These are phyloP conservation scores for Phaseolus coccineus DNA, from an alignment of 331 rosid species.

Conservation along the genomic window DNA sequence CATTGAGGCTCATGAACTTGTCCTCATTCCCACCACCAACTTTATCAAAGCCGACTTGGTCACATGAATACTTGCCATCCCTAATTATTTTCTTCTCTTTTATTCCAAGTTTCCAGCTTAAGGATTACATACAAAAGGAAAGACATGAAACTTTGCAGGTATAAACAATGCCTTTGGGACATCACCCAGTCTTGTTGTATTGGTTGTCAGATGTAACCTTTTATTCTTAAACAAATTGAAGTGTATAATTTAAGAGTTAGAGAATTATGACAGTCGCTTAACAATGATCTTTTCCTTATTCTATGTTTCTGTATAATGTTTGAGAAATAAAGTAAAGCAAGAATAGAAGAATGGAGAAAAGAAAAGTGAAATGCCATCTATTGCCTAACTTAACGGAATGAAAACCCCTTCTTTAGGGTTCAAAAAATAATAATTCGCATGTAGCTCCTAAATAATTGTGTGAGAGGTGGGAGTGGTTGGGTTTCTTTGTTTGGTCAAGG, in stretches of 20 bases:
- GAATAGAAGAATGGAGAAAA: conserved; percentile 12
- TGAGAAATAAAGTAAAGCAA: not conserved
- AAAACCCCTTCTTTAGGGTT: conserved; percentile 24
- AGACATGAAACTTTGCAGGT: conserved; percentile 11
- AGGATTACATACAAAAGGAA: conserved; percentile 26
- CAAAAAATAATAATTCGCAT: not conserved
- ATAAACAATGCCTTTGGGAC: conserved; percentile 18
- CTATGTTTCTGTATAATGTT: not conserved
- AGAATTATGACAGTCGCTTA: conserved; percentile 42
- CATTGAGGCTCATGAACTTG: conserved; percentile 16
- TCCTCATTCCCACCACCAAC: conserved; percentile 31
- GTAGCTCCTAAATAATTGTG: too few relatives aligned
- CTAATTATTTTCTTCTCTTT: conserved; percentile 33
- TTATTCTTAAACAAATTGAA: conserved; percentile 32
- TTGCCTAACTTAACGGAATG: conserved; percentile 41
- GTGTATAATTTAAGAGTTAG: conserved; percentile 37
- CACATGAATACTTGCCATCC: conserved; percentile 36
- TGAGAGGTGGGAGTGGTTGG: conserved; percentile 33
- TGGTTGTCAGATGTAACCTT: conserved; percentile 41
- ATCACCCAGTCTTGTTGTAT: conserved; percentile 7
- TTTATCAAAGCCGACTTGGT: conserved; percentile 31
- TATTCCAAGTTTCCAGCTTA: conserved; percentile 31
- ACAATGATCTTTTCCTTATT: conserved; percentile 19
- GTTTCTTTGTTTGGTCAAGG: not conserved
- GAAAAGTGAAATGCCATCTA: conserved; percentile 33